Evolutionary conservation across 768 basidiomycete species (phyloP).

Genomic region (Melanogaster broomeanus): DNA sequence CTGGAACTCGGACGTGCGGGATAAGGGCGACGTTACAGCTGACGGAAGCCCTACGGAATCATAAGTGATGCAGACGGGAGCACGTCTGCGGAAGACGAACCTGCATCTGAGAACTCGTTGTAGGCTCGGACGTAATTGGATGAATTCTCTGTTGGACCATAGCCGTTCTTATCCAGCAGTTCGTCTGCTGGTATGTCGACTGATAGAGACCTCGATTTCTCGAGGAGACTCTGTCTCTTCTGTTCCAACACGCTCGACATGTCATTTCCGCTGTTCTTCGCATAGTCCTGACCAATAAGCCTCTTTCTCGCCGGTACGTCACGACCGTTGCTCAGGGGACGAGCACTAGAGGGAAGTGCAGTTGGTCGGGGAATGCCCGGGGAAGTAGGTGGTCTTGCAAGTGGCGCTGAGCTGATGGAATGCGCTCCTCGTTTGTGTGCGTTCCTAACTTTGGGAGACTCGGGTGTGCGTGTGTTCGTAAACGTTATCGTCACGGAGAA

Average conservation of each 20-base stretch:
- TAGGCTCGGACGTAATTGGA: constrained; percentile 34
- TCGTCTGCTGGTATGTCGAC: constrained; percentile 60
- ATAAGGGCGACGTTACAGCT: constrained; percentile 30
- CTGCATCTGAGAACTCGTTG: constrained; percentile 25
- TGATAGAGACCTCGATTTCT: constrained; percentile 59
- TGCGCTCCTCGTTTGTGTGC: constrained; percentile 73
- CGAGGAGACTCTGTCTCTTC: constrained; percentile 51
- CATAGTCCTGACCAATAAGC: constrained; percentile 49
- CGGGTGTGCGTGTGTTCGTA: constrained; percentile 71
- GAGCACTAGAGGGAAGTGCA: constrained; percentile 25
- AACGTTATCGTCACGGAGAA: constrained; percentile 87
- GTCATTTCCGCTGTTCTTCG: constrained; percentile 33
- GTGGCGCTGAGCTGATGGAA: constrained; percentile 80
- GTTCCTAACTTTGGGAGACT: constrained; percentile 35
- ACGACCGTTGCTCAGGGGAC: constrained; percentile 22
- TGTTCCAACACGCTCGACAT: constrained; percentile 54
- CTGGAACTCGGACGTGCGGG: constrained; percentile 52
- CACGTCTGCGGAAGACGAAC: constrained; percentile 8
- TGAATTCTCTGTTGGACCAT: constrained; percentile 4
- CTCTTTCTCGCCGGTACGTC: constrained; percentile 47
- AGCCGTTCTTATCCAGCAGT: constrained; percentile 28
- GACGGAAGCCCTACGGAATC: constrained; percentile 1
- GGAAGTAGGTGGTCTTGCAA: constrained; percentile 81
- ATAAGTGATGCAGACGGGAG: constrained; percentile 6
- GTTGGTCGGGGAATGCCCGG: constrained; percentile 58